Percentiles rank a stretch among this genome's conserved stretches.
These are phyloP conservation scores for Daucus carota DNA, from an alignment of 129 eudicot genomes.

Conservation along the genomic window DH1_v3.0 NC_030386.2:7693001-7693500, in stretches of 20 bases:
- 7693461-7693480: conserved; percentile 51
- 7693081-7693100: too few relatives aligned
- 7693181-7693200: conserved; percentile 11
- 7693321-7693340: conserved; percentile 36
- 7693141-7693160: conserved; percentile 18
- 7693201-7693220: conserved; percentile 17
- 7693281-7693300: conserved; percentile 44
- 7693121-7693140: background rate
- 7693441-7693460: conserved; percentile 33
- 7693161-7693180: background rate
- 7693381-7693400: conserved; percentile 42
- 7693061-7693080: too few relatives aligned
- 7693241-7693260: conserved; percentile 37
- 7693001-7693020: too few relatives aligned
- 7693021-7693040: too few relatives aligned
- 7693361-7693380: conserved; percentile 53
- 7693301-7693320: conserved; percentile 49
- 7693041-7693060: too few relatives aligned
- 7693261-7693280: conserved; percentile 53
- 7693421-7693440: conserved; percentile 47
- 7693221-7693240: conserved; percentile 46
- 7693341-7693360: conserved; percentile 39
- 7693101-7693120: too few relatives aligned
- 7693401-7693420: conserved; percentile 40
- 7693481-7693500: conserved; percentile 40